Base-by-base conservation (phyloP, 805 yeast genomes). In the Schwanniomyces vanrijiae region DNA sequence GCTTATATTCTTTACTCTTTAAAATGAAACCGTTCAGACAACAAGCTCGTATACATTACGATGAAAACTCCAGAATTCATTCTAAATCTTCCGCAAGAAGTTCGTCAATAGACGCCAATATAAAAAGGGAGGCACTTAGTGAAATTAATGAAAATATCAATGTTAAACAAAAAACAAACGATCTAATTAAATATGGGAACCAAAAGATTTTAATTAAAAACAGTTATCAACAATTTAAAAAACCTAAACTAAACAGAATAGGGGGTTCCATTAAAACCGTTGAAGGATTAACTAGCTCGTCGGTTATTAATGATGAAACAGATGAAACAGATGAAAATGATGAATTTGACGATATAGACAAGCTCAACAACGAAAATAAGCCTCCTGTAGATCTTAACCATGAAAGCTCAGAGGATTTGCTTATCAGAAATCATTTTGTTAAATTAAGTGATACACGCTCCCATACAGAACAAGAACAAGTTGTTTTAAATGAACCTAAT, bases 101-200 rank as follows among this genome's bases (percentile, higher is more conserved):
- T 14, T 33, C 49, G 5, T 37, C 34, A 11, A 22, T 35, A 19
- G 44, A 31, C 10, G 28, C 49, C 7, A 43, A 46, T n/a, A 48
- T 37, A 31, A 53, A 47, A 28, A 49, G 71, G 42, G 65, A 64
- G 37, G 69, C 60, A 11, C 59, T 66, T 45, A 57, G 62, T 33
- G 71, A 66, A 46, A 47, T 49, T 13, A 62, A 55, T 29, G 60
- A 50, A 52, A 59, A 54, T 46, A 51, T 51, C 20, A 50, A 54
- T 37, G 46, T 20, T 37, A 33, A 35, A 28, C 26, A 42, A 37
- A 34, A 38, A 21, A 11, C 35, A 25, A 33, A 33, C 29, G 46
- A 47, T 20, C 14, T 40, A 44, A 34, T 29, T 45, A 29, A 38
- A 41, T 46, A 37, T 37, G 43, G 48, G 43, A 45, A 37, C 40